Base-by-base conservation (phyloP, 163 green algal species). In the Chloroidium sp. region DNA sequence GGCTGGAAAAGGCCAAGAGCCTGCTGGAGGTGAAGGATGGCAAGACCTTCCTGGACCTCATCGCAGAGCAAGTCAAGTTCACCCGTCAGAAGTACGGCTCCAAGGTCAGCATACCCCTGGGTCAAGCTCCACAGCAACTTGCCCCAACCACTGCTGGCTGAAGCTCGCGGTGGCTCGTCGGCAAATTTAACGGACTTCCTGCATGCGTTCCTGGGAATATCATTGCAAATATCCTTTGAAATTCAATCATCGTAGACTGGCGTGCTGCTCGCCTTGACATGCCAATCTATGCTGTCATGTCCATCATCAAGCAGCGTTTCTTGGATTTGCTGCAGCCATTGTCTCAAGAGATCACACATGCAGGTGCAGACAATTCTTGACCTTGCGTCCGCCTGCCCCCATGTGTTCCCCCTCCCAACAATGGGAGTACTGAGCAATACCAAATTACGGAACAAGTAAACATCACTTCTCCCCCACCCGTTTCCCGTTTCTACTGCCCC, bases 21-120 rank as follows among this genome's bases (percentile, higher is more conserved):
- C 87, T 98, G 83, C 89, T 98, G 77, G 83, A 87, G 76, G 93
- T 94, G 6, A 94, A 95, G 84, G 88, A 97, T 13, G 94, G 92
- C 76, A 94, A 96, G 86, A 98, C 93, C 0, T 98, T 98, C 85
- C 86, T 98, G 82, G 95, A 98, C 88, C 90, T 98, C 59, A 98
- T 98, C 68, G 93, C 93, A 1, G 89, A 97, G 84, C 95, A 98
- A 87, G 89, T 97, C 72, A 94, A 97, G 89, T 83, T 94, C 86
- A 95, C 92, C 78, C 93, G 95, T 36, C 79, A 85, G 14, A 85
- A 87, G 62, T 93, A 93, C 80, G 89, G 88, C 76, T 86, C 84
- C 80, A 88, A 93, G 76, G 76, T 68, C 3, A 6, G 72, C 13
- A 60, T 76, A 3, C 8, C 8, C 72, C 72, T 6, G 36, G 36